Evolutionary conservation across 768 basidiomycete species (phyloP).

Genomic region (Lactarius evosmus): DNA sequence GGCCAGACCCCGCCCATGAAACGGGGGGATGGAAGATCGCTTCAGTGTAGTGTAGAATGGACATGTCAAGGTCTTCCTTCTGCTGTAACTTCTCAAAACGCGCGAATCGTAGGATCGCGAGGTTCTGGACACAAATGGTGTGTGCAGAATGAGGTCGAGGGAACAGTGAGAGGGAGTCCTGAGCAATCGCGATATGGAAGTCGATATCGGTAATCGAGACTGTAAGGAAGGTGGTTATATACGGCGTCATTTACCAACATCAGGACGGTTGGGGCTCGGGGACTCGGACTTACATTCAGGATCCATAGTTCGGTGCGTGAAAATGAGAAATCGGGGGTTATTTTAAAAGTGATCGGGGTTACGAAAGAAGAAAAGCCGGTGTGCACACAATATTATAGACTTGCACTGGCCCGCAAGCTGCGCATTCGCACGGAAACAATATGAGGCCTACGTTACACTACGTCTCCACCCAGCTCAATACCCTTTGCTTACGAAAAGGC

Average conservation of each 20-base stretch:
- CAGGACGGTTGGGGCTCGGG: not conserved
- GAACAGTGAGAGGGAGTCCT: not conserved
- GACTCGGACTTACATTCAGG: not conserved
- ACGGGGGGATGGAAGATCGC: not conserved
- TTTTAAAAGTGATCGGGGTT: not conserved
- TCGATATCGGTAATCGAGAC: not conserved
- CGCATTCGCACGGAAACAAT: no score
- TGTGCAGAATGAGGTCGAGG: not conserved
- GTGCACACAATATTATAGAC: no score
- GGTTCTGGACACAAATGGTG: not conserved
- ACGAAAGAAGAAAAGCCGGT: not conserved
- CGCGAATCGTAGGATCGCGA: not conserved
- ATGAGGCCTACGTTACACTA: no score
- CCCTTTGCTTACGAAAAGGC: no score
- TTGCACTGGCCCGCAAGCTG: no score
- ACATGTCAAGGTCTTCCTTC: not conserved
- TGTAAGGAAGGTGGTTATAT: not conserved
- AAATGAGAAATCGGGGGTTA: not conserved
- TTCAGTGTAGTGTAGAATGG: not conserved
- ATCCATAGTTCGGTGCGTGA: not conserved
- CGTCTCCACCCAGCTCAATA: no score
- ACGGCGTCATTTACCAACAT: not conserved
- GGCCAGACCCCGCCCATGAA: not conserved
- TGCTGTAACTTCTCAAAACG: not conserved
- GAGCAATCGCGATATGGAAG: accelerated